Evolutionary conservation across 805 yeast species (phyloP).

Genomic region (Kregervanrija pseudodelftensis): DNA sequence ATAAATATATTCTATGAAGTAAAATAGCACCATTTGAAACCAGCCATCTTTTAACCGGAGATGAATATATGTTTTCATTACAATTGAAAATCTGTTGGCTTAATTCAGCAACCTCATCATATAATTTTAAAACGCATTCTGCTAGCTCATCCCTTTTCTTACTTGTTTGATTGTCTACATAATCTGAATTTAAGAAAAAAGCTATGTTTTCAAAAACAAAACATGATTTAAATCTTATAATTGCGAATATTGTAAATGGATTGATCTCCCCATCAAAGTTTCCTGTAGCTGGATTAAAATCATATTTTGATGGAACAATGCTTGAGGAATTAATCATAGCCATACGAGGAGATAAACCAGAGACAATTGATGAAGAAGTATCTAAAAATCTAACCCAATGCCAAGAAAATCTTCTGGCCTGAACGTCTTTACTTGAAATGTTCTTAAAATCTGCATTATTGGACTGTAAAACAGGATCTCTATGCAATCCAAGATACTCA

Average conservation of each 20-base stretch:
- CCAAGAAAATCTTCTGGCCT: conserved; percentile 10
- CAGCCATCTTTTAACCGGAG: conserved; percentile 83
- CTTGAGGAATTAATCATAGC: conserved; percentile 12
- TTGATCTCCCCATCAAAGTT: conserved; percentile 11
- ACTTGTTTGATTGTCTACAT: conserved; percentile 5
- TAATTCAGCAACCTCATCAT: conserved; percentile 7
- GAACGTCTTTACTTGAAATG: conserved; percentile 7
- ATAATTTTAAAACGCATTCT: conserved; percentile 7
- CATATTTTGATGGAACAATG: conserved; percentile 10
- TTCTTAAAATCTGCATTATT: conserved; percentile 8
- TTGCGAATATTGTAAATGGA: conserved; percentile 10
- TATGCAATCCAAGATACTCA: conserved; percentile 12
- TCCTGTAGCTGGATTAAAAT: conserved; percentile 6
- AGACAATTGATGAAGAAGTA: conserved; percentile 10
- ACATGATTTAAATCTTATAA: conserved; percentile 11
- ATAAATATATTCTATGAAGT: conserved; percentile 29
- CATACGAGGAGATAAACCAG: conserved; percentile 15
- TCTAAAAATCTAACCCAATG: conserved; percentile 10
- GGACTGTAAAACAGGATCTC: conserved; percentile 8
- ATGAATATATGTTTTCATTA: conserved; percentile 9
- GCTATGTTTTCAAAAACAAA: conserved; percentile 12
- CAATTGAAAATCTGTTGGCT: conserved; percentile 9
- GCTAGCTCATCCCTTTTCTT: conserved; percentile 7
- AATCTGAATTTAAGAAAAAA: conserved; percentile 11
- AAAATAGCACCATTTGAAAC: conserved; percentile 69